Evolutionary conservation across 139 green algal genomes (phyloP).

Genomic region (Pycnococcus provasolii): DNA sequence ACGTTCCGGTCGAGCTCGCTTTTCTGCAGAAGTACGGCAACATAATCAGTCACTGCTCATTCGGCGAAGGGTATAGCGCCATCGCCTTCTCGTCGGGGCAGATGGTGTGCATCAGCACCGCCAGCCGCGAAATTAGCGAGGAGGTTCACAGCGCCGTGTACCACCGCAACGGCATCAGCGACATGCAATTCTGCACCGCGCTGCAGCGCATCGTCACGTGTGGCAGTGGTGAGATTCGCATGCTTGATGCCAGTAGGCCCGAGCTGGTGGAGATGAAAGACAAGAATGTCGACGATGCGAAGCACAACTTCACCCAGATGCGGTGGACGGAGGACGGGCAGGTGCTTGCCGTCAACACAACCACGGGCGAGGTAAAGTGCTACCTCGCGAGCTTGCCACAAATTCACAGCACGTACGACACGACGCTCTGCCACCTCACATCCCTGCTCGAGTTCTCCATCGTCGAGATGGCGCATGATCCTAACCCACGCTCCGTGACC

Average conservation of each 20-base stretch:
- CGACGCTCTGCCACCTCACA: conserved; percentile 42
- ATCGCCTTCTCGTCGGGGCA: conserved; percentile 44
- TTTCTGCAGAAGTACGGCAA: conserved; percentile 57
- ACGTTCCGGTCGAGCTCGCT: conserved; percentile 48
- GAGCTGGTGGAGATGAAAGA: conserved; percentile 38
- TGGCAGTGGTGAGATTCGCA: no score
- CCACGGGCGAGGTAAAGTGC: conserved; percentile 37
- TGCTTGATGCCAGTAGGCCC: no score
- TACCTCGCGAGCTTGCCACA: conserved; percentile 53
- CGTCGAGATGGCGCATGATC: conserved; percentile 33
- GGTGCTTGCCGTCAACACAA: conserved; percentile 50
- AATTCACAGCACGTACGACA: conserved; percentile 39
- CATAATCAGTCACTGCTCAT: conserved; percentile 57
- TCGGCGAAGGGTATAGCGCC: conserved; percentile 58
- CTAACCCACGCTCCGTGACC: conserved; percentile 5
- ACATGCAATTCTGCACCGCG: conserved; percentile 40
- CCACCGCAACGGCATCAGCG: background rate
- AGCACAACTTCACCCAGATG: conserved; percentile 33
- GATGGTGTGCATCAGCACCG: conserved; percentile 42
- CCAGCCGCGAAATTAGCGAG: conserved; percentile 46
- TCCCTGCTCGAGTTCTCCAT: conserved; percentile 55
- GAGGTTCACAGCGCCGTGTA: conserved; percentile 40
- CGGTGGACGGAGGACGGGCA: conserved; percentile 51
- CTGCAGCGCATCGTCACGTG: background rate
- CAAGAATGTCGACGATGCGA: conserved; percentile 26